Conservation (phyloP, 129 eudicot species). For the Calendula officinalis region DNA sequence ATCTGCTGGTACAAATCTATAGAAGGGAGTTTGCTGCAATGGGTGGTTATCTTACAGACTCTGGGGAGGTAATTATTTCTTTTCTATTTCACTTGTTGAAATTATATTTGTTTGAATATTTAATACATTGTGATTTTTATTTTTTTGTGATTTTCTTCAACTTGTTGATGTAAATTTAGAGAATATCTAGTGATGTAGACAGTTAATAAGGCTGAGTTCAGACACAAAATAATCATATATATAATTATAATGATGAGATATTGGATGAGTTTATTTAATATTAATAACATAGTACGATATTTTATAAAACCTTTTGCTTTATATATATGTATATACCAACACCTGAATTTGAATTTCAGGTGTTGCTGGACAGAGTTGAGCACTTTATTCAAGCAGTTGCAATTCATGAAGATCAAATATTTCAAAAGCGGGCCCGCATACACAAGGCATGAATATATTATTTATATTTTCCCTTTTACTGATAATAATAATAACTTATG, state of each 20-base stretch:
- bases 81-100: conserved; percentile 14
- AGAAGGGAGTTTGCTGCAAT: conserved; percentile 78
- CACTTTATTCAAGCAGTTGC: conserved; percentile 92
- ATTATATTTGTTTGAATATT: conserved; percentile 17
- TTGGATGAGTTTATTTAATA: not conserved
- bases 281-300: not conserved
- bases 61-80: conserved; percentile 77
- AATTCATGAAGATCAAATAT: conserved; percentile 84
- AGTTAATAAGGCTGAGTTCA: not conserved
- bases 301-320: not conserved
- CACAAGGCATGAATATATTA: conserved; percentile 54
- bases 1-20: conserved; percentile 74
- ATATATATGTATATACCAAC: conserved; percentile 21
- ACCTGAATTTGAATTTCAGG: conserved; percentile 46
- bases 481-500: conserved; percentile 6
- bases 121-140: not conserved
- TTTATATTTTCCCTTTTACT: not conserved
- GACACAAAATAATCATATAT: not conserved
- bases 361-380: conserved; percentile 84
- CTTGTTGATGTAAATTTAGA: conserved; percentile 13
- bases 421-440: conserved; percentile 88
- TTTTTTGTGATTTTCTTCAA: conserved; percentile 16
- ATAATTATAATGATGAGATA: not conserved
- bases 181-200: not conserved
- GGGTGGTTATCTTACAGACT: conserved; percentile 98